Evolutionary conservation across 208 protist genomes (phyloP).

Genomic region (Leishmania tarentolae): DNA sequence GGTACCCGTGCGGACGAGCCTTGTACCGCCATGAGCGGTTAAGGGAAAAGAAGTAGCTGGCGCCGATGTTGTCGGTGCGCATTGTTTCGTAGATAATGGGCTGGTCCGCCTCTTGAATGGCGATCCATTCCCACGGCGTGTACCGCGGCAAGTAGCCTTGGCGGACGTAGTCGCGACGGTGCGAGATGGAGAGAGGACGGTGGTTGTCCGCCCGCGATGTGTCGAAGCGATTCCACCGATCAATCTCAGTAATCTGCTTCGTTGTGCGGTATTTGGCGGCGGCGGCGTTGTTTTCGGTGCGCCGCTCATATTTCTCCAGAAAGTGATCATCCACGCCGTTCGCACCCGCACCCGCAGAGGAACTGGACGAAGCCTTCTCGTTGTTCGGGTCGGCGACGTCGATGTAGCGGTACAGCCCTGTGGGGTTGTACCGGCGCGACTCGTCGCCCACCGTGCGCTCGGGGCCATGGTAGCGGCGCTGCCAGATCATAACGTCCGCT

Average conservation of each 20-base stretch:
- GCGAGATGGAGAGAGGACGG: constrained; percentile 83
- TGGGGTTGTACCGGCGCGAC: constrained; percentile 68
- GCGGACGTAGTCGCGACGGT: constrained; percentile 86
- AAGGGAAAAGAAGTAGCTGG: constrained; percentile 82
- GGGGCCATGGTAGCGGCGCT: constrained; percentile 79
- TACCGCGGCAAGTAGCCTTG: constrained; percentile 85
- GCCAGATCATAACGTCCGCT: constrained; percentile 82
- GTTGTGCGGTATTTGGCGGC: constrained; percentile 61
- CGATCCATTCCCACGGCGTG: constrained; percentile 93
- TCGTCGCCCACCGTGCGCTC: constrained; percentile 84
- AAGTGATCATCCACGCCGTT: constrained; percentile 65
- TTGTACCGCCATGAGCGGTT: constrained; percentile 91
- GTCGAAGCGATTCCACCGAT: constrained; percentile 81
- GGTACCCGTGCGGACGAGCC: constrained; percentile 87
- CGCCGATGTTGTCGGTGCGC: constrained; percentile 73
- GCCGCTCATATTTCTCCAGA: constrained; percentile 84
- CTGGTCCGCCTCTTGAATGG: constrained; percentile 89
- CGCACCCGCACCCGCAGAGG: neutral
- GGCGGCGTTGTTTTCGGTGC: constrained; percentile 6
- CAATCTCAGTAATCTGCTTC: constrained; percentile 89
- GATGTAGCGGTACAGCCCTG: constrained; percentile 72
- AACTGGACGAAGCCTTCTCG: constrained; percentile 32
- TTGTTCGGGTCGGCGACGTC: constrained; percentile 83
- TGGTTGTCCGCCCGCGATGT: constrained; percentile 80
- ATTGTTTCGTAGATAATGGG: constrained; percentile 84